Conservation (phyloP, 2,329 filamentous ascomycete genomes). For the Lachnellula suecica region DNA sequence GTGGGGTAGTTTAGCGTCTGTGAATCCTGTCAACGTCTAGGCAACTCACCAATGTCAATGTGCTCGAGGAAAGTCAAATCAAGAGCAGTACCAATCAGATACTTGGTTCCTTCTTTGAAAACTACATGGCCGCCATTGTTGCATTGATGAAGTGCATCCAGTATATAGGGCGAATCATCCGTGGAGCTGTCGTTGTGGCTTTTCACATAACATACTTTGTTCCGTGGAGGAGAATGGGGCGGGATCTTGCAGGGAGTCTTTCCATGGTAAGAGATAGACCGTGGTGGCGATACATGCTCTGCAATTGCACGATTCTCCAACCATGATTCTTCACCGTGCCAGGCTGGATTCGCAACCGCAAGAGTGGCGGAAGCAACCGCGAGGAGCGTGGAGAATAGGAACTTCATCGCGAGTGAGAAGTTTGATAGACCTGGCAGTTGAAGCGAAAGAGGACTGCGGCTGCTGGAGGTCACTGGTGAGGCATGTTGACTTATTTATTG, state of each 20-base stretch:
- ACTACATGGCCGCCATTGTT: slow-evolving; percentile 63
- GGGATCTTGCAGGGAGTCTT: slow-evolving; percentile 19
- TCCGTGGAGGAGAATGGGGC: slow-evolving; percentile 18
- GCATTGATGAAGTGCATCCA: slow-evolving; percentile 55
- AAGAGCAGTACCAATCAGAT: slow-evolving; percentile 62
- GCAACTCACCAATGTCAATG: slow-evolving; percentile 56
- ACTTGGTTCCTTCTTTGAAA: slow-evolving; percentile 49
- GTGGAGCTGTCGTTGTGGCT: slow-evolving; percentile 25
- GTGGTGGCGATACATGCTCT: slow-evolving; percentile 25
- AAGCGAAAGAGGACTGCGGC: neutral
- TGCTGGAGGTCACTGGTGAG: neutral
- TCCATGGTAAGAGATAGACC: slow-evolving; percentile 20
- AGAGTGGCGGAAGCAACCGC: slow-evolving; percentile 21
- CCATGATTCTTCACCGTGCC: slow-evolving; percentile 18
- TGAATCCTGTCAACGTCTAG: neutral
- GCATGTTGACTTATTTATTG: slow-evolving; percentile 19
- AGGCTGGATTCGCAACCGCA: slow-evolving; percentile 23
- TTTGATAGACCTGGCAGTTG: neutral
- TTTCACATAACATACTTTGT: slow-evolving; percentile 28
- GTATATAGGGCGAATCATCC: slow-evolving; percentile 43
- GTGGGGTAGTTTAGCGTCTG: neutral
- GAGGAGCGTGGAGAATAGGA: slow-evolving; percentile 22
- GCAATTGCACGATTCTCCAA: slow-evolving; percentile 8
- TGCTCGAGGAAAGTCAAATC: slow-evolving; percentile 64
- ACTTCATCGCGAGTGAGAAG: slow-evolving; percentile 23